phyloP scores from a whole-genome alignment of 768 basidiomycete genomes.

The Tricholoma hemisulphureum region DNA sequence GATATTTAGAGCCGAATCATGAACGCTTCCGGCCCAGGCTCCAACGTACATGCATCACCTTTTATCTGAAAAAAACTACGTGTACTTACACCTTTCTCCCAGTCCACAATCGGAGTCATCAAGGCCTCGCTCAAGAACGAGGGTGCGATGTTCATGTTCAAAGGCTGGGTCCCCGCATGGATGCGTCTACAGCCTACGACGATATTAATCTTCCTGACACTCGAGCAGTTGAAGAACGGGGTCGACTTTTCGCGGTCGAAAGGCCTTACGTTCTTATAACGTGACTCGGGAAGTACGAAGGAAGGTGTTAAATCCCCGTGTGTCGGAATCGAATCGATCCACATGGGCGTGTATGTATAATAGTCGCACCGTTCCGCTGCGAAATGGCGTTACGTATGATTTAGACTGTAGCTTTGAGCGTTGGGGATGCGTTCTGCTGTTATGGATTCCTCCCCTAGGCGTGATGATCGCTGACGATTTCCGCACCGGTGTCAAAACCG shows the following conservation, averaged over 20 bases:
- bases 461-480: too few relatives aligned
- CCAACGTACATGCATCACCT: slow-evolving; percentile 47
- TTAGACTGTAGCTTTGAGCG: too few relatives aligned
- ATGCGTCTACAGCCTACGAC: slow-evolving; percentile 83
- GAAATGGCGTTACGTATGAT: too few relatives aligned
- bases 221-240: slow-evolving; percentile 75
- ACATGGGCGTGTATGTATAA: not conserved
- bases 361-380: too few relatives aligned
- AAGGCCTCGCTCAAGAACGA: slow-evolving; percentile 65
- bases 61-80: not conserved
- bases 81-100: not conserved
- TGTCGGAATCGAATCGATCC: too few relatives aligned
- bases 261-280: slow-evolving; percentile 35
- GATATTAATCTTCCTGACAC: slow-evolving; percentile 81
- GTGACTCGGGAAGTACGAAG: too few relatives aligned
- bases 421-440: too few relatives aligned
- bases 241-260: slow-evolving; percentile 59
- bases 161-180: slow-evolving; percentile 90
- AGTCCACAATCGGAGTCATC: slow-evolving; percentile 76
- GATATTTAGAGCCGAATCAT: slow-evolving; percentile 72
- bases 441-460: too few relatives aligned
- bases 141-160: slow-evolving; percentile 89
- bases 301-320: too few relatives aligned
- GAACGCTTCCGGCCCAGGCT: slow-evolving; percentile 84
- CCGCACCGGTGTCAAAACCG: too few relatives aligned